Base-by-base conservation (phyloP, 768 basidiomycete species). In the Suillus weaverae region DNA sequence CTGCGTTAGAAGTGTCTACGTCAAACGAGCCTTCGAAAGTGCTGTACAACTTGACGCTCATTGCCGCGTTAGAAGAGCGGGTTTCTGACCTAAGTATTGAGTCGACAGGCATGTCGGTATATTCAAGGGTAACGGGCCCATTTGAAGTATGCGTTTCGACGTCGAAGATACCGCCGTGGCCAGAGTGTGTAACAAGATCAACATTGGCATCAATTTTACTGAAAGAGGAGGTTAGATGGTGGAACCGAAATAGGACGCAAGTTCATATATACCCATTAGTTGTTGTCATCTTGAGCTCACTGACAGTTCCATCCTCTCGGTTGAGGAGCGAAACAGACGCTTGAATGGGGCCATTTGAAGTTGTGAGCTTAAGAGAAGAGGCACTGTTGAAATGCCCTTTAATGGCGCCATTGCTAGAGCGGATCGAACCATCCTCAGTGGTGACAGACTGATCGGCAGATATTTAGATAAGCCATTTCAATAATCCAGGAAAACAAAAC, bases 361-460 rank as follows among this genome's bases (percentile, higher is more conserved):
- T 79, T 20, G 48, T 33, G 32, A 84, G 65, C 11, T 44, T 55
- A 33, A 88, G 73, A 4, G 73, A 72, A 1, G 77, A 72, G 16
- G 74, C 69, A 4, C 76, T 73, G 33, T 77, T 77, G 71, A 80
- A 84, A 20, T 63, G 66, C 3, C 87, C 87, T 3, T 65, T 68
- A 39, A 89, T 84, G 9, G 67, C 69, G n/a, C 79, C 80, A 57
- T 85, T 86, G 7, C 77, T 67, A 2, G 83, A 83, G n/a, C 64
- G 60, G 60, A 83, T 69, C 13, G 53, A 36, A 7, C 72, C 77
- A 30, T 60, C 33, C 1, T 67, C 67, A 5, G 73, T 75, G n/a
- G 69, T 69, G 50, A 81, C 60, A 36, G 76, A 76, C 83, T 83
- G 30, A 18, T 44, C 9, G 18, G 2, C 3, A 62, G 44, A 1